These are phyloP conservation scores for Allium fistulosum DNA, from an alignment of 106 monocot species.

Conservation along the genomic window DNA sequence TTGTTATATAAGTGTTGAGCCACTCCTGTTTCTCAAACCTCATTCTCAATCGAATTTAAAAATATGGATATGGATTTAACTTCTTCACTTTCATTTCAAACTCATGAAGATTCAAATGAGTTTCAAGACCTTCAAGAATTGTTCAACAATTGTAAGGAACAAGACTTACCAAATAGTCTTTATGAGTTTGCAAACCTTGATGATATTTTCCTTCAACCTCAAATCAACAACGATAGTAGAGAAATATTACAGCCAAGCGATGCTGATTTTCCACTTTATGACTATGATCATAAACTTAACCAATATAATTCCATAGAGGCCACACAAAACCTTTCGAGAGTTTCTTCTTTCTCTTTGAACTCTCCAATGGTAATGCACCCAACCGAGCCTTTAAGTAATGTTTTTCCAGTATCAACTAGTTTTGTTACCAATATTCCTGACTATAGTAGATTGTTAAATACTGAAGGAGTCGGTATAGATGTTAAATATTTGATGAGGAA, in stretches of 20 bases:
- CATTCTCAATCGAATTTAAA: too few relatives aligned
- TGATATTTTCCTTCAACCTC: not conserved
- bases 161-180: not conserved
- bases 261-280: not conserved
- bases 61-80: too few relatives aligned
- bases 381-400: conserved; percentile 6
- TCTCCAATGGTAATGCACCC: conserved; percentile 5
- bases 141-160: not conserved
- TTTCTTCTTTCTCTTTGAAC: conserved; percentile 1
- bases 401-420: not conserved
- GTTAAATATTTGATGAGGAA: not conserved
- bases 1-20: too few relatives aligned
- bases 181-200: not conserved
- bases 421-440: not conserved
- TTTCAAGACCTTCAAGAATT: conserved; percentile 3
- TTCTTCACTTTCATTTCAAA: not conserved
- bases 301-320: not conserved
- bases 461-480: not conserved
- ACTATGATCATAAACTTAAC: not conserved
- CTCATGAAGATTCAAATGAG: not conserved
- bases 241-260: not conserved
- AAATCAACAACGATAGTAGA: not conserved
- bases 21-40: too few relatives aligned
- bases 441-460: not conserved
- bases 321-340: not conserved